These are phyloP conservation scores for Dendrobium catenatum DNA, from an alignment of 106 monocot species.

Conservation along the genomic window DNA sequence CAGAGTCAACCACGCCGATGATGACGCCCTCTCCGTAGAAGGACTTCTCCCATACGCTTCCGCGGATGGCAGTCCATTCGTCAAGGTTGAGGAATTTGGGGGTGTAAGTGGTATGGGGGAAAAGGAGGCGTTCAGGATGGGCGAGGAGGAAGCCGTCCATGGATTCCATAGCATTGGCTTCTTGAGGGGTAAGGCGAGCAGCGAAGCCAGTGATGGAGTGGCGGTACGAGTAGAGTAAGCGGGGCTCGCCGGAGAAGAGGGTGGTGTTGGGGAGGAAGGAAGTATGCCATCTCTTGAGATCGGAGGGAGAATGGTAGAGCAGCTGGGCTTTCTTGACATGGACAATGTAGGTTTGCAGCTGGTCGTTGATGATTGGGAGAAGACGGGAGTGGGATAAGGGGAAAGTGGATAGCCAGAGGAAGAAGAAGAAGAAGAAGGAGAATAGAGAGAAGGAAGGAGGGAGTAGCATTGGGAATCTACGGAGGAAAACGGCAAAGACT, in stretches of 20 bases:
- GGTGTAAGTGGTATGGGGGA: constrained; percentile 35
- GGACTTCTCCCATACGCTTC: constrained; percentile 1
- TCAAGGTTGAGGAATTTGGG: constrained; percentile 27
- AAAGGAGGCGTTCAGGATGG: constrained; percentile 11
- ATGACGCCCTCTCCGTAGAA: constrained; percentile 22
- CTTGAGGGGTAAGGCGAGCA: constrained; percentile 22
- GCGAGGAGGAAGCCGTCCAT: constrained; percentile 25
- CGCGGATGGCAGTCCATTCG: neutral
- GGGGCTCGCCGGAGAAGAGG: constrained; percentile 1
- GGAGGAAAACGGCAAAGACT: neutral
- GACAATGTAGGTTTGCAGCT: constrained; percentile 16
- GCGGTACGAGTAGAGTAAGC: constrained; percentile 35
- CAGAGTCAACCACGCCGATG: constrained; percentile 28
- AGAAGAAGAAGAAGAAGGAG: neutral
- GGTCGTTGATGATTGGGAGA: constrained; percentile 4
- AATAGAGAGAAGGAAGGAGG: neutral
- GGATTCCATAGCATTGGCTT: constrained; percentile 17
- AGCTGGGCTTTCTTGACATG: constrained; percentile 5
- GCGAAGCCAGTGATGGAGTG: constrained; percentile 40
- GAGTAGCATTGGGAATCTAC: neutral
- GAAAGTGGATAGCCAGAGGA: neutral
- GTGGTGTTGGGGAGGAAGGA: constrained; percentile 24
- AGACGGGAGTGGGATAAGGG: neutral
- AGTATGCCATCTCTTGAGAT: constrained; percentile 18
- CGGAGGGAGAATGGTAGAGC: neutral